Evolutionary conservation across 2,329 filamentous ascomycete species (phyloP).

Genomic region (Monascus ruber): DNA sequence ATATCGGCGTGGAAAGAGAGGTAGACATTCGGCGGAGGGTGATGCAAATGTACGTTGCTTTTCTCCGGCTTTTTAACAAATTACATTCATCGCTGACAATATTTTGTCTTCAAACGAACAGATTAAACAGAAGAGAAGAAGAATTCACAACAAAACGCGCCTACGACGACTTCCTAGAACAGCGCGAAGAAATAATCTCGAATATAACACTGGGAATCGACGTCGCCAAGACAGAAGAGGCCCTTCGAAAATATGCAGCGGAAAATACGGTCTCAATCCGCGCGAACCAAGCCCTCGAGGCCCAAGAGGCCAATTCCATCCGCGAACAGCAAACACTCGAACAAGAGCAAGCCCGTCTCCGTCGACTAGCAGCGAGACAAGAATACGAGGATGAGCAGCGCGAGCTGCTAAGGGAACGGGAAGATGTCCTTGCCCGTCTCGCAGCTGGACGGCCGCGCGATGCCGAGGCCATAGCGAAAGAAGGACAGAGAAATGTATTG

Average conservation of each 20-base stretch:
- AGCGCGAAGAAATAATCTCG: slow-evolving; percentile 80
- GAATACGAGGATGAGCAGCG: slow-evolving; percentile 62
- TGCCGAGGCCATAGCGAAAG: slow-evolving; percentile 44
- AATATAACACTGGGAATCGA: slow-evolving; percentile 68
- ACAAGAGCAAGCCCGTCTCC: slow-evolving; percentile 52
- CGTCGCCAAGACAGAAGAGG: slow-evolving; percentile 49
- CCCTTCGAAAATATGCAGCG: slow-evolving; percentile 59
- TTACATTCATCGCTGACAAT: too few species aligned
- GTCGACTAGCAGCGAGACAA: slow-evolving; percentile 50
- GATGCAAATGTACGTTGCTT: slow-evolving; percentile 39
- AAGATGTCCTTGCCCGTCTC: slow-evolving; percentile 60
- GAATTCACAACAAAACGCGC: slow-evolving; percentile 77
- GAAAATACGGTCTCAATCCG: slow-evolving; percentile 53
- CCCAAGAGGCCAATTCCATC: slow-evolving; percentile 37
- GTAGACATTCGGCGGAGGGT: slow-evolving; percentile 82
- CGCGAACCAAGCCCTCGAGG: slow-evolving; percentile 38
- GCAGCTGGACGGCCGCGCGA: slow-evolving; percentile 50
- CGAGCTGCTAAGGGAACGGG: slow-evolving; percentile 51
- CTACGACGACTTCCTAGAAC: slow-evolving; percentile 91
- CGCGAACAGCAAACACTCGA: slow-evolving; percentile 44
- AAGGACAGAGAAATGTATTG: slow-evolving; percentile 45
- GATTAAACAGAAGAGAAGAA: slow-evolving; percentile 80
- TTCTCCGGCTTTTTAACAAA: too few species aligned
- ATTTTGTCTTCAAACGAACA: slow-evolving; percentile 23
- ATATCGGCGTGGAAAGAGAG: slow-evolving; percentile 79